Conservation (phyloP, 2,329 filamentous ascomycete genomes). For the Fusarium oligoseptatum region DNA sequence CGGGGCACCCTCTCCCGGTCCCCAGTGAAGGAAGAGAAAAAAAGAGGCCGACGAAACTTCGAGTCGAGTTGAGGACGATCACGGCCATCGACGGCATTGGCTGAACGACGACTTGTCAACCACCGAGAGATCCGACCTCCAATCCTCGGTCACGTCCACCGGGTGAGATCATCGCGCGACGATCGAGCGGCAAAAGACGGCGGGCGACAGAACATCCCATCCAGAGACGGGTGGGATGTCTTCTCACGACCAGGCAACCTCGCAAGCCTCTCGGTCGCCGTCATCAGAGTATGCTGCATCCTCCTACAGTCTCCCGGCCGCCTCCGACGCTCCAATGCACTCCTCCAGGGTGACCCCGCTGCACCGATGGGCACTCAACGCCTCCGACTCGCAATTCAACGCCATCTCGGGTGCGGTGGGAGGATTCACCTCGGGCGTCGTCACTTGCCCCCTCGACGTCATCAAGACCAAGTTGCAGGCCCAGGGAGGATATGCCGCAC, state of each 20-base stretch:
- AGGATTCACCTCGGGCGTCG: slow-evolving; percentile 91
- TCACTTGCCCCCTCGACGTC: slow-evolving; percentile 97
- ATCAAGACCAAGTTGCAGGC: slow-evolving; percentile 99
- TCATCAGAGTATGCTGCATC: slow-evolving; percentile 54
- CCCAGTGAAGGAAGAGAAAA: slow-evolving; percentile 11
- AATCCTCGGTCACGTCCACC: slow-evolving; percentile 1
- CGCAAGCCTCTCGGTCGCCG: slow-evolving; percentile 48
- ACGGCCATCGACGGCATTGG: slow-evolving; percentile 5
- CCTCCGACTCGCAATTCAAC: slow-evolving; percentile 78
- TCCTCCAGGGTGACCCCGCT: slow-evolving; percentile 56
- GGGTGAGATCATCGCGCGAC: slow-evolving; percentile 14
- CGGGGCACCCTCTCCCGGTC: slow-evolving; percentile 15
- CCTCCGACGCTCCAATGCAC: slow-evolving; percentile 52
- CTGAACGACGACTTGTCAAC: slow-evolving; percentile 8
- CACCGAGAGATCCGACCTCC: slow-evolving; percentile 7
- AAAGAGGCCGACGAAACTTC: not conserved
- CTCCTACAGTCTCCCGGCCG: slow-evolving; percentile 52
- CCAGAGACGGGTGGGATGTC: slow-evolving; percentile 54
- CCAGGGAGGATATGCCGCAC: slow-evolving; percentile 82
- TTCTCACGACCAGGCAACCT: slow-evolving; percentile 64
- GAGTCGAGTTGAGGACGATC: not conserved
- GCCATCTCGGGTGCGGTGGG: slow-evolving; percentile 89
- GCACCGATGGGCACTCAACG: slow-evolving; percentile 68
- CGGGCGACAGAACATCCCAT: slow-evolving; percentile 17
- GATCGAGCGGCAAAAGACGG: slow-evolving; percentile 20